These are phyloP conservation scores for Kuraishia cidri DNA, from an alignment of 805 yeast genomes.

Conservation along the genomic window DNA sequence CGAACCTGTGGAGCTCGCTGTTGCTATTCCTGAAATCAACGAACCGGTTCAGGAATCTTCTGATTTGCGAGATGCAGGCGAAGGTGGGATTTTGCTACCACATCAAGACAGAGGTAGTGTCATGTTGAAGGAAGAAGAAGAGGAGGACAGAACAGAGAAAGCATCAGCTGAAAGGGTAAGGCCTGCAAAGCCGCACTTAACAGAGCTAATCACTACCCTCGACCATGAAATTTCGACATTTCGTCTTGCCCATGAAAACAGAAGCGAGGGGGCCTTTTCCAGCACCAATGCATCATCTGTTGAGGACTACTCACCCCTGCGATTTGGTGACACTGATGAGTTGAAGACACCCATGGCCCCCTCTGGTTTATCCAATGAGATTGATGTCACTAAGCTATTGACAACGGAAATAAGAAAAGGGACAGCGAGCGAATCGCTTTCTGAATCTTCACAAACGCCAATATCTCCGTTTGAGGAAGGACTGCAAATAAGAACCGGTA, in stretches of 20 bases:
- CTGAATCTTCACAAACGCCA: too few species aligned
- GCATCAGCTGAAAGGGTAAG: background rate
- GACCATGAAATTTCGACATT: background rate
- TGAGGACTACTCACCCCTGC: background rate
- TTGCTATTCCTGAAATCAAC: too few species aligned
- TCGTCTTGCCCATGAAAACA: background rate
- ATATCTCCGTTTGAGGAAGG: too few species aligned
- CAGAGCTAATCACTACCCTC: slow-evolving; percentile 1
- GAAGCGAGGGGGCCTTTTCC: background rate
- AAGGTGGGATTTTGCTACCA: too few species aligned
- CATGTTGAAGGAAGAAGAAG: background rate
- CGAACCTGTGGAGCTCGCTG: too few species aligned
- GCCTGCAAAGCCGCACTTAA: slow-evolving; percentile 1
- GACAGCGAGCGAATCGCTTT: background rate
- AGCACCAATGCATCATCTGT: background rate
- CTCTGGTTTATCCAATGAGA: background rate
- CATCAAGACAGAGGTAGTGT: too few species aligned
- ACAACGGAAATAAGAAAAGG: background rate
- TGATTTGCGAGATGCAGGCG: too few species aligned
- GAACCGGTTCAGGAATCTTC: too few species aligned
- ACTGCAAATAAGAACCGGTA: too few species aligned
- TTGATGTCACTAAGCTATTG: too few species aligned
- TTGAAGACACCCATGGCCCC: background rate
- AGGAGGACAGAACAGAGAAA: background rate
- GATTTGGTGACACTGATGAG: background rate